phyloP scores from a whole-genome alignment of 208 protist species.

The Leishmania turanica region DNA sequence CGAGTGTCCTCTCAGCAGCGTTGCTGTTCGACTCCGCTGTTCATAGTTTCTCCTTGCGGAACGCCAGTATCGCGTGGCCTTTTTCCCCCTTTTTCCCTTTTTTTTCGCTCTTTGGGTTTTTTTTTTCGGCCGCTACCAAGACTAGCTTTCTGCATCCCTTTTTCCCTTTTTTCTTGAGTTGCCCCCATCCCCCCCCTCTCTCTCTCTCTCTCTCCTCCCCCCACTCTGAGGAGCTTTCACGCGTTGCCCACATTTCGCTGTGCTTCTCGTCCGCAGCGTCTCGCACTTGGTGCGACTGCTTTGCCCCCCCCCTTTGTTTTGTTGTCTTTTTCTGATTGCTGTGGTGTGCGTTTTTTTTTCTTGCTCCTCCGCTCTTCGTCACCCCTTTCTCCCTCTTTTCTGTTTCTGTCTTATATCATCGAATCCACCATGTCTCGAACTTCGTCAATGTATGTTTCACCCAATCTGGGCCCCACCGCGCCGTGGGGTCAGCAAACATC shows the following conservation, averaged over 20 bases:
- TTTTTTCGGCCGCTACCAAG: not conserved
- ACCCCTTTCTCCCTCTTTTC: not conserved
- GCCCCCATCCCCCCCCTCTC: not conserved
- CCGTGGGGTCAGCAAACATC: constrained; percentile 67
- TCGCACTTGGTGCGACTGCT: not conserved
- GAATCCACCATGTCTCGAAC: constrained; percentile 26
- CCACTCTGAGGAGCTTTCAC: not conserved
- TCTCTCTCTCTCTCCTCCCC: not conserved
- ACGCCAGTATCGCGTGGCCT: not conserved
- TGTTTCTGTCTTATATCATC: not conserved
- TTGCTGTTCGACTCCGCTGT: constrained; percentile 1
- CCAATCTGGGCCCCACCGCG: constrained; percentile 56
- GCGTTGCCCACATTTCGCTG: not conserved
- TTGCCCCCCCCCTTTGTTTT: not conserved
- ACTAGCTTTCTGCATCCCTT: not conserved
- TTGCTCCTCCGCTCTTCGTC: not conserved
- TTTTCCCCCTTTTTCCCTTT: not conserved
- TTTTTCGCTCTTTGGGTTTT: not conserved
- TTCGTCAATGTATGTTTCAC: constrained; percentile 61
- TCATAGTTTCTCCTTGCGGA: not conserved
- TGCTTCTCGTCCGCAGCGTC: not conserved
- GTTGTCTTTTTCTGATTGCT: not conserved
- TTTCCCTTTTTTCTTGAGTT: not conserved
- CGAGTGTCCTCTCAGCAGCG: not conserved
- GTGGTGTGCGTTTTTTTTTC: not conserved